A percentile compares a stretch with the other conserved stretches of the same genome.
These are phyloP conservation scores for Eremothecium coryli DNA, from an alignment of 1,139 yeast species.

Conservation along the genomic window DNA sequence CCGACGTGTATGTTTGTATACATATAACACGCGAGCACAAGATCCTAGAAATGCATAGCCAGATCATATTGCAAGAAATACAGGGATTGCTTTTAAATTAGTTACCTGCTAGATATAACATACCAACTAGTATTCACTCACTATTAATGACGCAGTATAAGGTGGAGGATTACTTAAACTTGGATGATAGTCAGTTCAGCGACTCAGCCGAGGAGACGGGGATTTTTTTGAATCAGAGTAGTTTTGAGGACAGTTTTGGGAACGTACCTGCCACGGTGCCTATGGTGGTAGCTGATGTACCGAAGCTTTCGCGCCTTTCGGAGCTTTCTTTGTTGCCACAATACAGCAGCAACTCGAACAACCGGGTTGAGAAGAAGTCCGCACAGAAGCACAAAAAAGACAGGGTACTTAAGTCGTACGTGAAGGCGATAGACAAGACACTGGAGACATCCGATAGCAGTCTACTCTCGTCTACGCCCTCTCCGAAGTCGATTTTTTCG, in stretches of 20 bases:
- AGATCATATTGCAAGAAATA: slow-evolving; percentile 5
- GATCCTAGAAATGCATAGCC: slow-evolving; percentile 3
- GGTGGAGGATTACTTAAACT: slow-evolving; percentile 4
- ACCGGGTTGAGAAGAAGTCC: slow-evolving; percentile 5
- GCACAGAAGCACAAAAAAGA: slow-evolving; percentile 2
- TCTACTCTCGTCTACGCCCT: slow-evolving; percentile 4
- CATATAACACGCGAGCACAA: too few relatives aligned
- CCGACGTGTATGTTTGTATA: too few relatives aligned
- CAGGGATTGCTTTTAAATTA: slow-evolving; percentile 3
- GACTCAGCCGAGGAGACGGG: slow-evolving; percentile 3
- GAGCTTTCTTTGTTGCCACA: slow-evolving; percentile 5
- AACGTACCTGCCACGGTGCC: slow-evolving; percentile 1
- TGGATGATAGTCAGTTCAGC: slow-evolving; percentile 3
- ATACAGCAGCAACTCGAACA: slow-evolving; percentile 2
- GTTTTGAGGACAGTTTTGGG: background rate
- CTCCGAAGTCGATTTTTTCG: slow-evolving; percentile 5
- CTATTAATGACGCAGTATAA: slow-evolving; percentile 5
- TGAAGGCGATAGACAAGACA: slow-evolving; percentile 4
- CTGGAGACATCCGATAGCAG: slow-evolving; percentile 6
- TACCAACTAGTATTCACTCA: slow-evolving; percentile 5
- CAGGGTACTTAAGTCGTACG: slow-evolving; percentile 1
- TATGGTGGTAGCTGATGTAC: slow-evolving; percentile 2
- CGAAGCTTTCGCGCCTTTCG: slow-evolving; percentile 2
- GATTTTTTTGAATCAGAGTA: background rate
- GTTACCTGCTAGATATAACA: slow-evolving; percentile 5